Evolutionary conservation across 164 flowering plant genomes (phyloP).

Genomic region (Platanus orientalis): DNA sequence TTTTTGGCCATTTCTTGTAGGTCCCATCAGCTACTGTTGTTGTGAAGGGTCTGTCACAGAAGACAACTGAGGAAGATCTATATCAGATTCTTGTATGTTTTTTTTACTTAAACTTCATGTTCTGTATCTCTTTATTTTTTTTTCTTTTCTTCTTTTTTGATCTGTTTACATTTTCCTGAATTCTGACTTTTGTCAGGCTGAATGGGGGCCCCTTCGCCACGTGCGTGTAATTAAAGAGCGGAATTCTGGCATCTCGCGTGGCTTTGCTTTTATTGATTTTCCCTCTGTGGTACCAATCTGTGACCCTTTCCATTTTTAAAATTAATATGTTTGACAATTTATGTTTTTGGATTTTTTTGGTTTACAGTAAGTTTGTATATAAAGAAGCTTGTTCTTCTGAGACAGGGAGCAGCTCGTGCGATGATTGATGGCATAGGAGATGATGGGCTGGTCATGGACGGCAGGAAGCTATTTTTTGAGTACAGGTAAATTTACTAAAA

Average conservation of each 20-base stretch:
- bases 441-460: constrained; percentile 89
- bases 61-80: constrained; percentile 92
- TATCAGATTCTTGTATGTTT: constrained; percentile 77
- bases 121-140: not conserved
- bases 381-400: constrained; percentile 11
- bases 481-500: constrained; percentile 53
- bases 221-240: constrained; percentile 94
- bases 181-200: constrained; percentile 51
- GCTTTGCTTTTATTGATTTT: constrained; percentile 98
- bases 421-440: constrained; percentile 92
- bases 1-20: constrained; percentile 30
- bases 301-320: not conserved
- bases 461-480: constrained; percentile 85
- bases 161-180: not conserved
- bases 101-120: not conserved
- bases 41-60: constrained; percentile 94
- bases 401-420: constrained; percentile 74
- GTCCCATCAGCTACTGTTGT: constrained; percentile 95
- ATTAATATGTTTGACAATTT: not conserved
- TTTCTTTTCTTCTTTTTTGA: not conserved
- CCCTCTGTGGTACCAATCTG: constrained; percentile 71
- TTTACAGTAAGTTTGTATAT: not conserved
- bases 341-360: not conserved
- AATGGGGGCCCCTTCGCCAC: constrained; percentile 99
- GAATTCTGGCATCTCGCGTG: constrained; percentile 88